Evolutionary conservation across 2,329 filamentous ascomycete species (phyloP).

Genomic region (Colletotrichum magnum): DNA sequence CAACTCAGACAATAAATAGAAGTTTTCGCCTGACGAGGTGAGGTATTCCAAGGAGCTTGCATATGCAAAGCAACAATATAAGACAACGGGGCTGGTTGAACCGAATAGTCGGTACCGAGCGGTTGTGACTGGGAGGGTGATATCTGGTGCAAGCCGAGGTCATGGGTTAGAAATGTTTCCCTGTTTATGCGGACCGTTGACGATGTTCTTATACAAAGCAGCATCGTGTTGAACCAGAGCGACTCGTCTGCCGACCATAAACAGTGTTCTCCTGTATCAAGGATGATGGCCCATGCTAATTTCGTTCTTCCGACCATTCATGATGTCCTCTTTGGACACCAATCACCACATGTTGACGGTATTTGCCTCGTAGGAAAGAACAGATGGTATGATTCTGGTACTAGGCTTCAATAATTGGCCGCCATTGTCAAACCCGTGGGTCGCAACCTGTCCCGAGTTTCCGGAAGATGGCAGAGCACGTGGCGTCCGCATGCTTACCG

Average conservation of each 20-base stretch:
- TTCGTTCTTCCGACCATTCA: conserved; percentile 8
- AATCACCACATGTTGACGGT: conserved; percentile 33
- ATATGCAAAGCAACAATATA: conserved; percentile 18
- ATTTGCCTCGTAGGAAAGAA: conserved; percentile 11
- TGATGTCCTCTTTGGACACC: neutral
- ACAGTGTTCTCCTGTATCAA: neutral
- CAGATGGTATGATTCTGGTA: conserved; percentile 28
- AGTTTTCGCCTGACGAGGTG: neutral
- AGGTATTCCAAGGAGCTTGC: conserved; percentile 6
- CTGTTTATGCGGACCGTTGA: neutral
- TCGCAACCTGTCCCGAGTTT: conserved; percentile 1
- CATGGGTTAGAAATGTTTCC: too few species aligned
- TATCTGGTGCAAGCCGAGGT: too few species aligned
- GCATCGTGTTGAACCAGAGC: neutral
- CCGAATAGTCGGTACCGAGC: neutral
- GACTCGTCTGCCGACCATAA: neutral
- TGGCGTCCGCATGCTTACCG: conserved; percentile 37
- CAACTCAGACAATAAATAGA: conserved; percentile 9
- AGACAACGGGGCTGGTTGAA: neutral
- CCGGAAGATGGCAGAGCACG: conserved; percentile 31
- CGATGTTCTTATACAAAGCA: conserved; percentile 25
- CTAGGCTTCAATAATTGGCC: conserved; percentile 43
- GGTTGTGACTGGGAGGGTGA: too few species aligned
- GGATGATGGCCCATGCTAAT: conserved; percentile 3
- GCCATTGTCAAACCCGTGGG: conserved; percentile 44